These are phyloP conservation scores for Madurella mycetomatis DNA, from an alignment of 2,329 filamentous ascomycete genomes.

Conservation along the genomic window DNA sequence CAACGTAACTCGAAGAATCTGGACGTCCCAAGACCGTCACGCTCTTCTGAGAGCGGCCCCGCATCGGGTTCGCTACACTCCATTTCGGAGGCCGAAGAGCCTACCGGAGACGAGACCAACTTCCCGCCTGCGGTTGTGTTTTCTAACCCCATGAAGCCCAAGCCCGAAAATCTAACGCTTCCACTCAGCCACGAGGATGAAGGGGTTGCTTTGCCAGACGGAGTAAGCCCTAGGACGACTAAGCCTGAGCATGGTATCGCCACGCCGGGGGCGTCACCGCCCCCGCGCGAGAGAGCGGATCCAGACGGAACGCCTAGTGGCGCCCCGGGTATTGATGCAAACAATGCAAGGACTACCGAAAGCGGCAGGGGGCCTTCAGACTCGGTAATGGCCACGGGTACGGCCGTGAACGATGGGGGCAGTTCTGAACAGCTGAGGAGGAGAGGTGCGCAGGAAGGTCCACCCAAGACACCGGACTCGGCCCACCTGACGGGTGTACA, in stretches of 20 bases:
- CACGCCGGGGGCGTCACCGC: constrained; percentile 3
- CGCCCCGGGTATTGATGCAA: background rate
- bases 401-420: background rate
- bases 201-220: constrained; percentile 33
- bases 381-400: background rate
- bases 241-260: constrained; percentile 13
- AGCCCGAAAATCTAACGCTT: constrained; percentile 21
- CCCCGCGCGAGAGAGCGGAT: background rate
- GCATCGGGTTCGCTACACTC: constrained; percentile 39
- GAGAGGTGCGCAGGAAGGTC: constrained; percentile 13
- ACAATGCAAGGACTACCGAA: background rate
- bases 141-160: constrained; percentile 29
- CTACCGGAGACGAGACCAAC: constrained; percentile 12
- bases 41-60: constrained; percentile 27
- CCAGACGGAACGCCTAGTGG: background rate
- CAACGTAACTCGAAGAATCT: constrained; percentile 26
- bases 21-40: constrained; percentile 27
- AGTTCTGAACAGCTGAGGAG: constrained; percentile 16
- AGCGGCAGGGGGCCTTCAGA: too few species aligned
- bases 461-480: constrained; percentile 21
- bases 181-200: constrained; percentile 39
- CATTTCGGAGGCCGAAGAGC: constrained; percentile 39
- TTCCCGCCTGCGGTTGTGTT: constrained; percentile 22
- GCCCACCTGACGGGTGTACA: constrained; percentile 9
- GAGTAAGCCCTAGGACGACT: constrained; percentile 17